Evolutionary conservation across 345 rosid genomes (phyloP).

Genomic region (Pistacia integerrima): DNA sequence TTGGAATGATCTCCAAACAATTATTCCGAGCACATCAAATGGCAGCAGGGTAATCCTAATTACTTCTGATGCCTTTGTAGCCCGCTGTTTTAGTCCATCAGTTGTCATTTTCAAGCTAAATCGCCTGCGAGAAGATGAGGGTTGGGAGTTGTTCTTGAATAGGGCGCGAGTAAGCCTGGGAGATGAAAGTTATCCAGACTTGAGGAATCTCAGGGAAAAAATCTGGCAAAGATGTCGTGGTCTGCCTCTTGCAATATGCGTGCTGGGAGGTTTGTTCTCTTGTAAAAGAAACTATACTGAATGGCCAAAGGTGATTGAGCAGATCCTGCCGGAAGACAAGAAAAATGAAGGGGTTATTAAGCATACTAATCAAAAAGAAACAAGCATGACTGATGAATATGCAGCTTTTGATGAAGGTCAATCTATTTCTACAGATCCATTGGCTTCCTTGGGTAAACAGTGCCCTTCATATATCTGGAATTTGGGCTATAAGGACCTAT

Average conservation of each 20-base stretch:
- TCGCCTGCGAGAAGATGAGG: not conserved
- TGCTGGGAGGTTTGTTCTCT: slow-evolving; percentile 14
- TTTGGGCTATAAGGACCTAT: slow-evolving; percentile 24
- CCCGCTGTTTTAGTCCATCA: not conserved
- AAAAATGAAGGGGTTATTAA: not conserved
- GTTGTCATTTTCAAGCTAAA: not conserved
- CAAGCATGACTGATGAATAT: not conserved
- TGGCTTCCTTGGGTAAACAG: not conserved
- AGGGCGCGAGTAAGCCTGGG: not conserved
- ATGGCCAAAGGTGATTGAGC: slow-evolving; percentile 20
- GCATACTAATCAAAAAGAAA: not conserved
- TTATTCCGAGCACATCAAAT: not conserved
- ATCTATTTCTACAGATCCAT: too few relatives aligned
- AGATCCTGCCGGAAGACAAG: not conserved
- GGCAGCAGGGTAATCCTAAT: slow-evolving; percentile 10
- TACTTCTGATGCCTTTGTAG: not conserved
- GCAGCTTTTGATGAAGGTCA: too few relatives aligned
- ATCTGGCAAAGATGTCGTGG: not conserved
- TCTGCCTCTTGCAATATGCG: not conserved
- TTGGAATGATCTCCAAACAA: not conserved
- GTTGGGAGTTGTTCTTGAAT: not conserved
- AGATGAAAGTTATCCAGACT: not conserved
- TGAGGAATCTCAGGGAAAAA: slow-evolving; percentile 14
- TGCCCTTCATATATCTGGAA: not conserved
- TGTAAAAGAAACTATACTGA: not conserved